These are phyloP conservation scores for Begonia loranthoides DNA, from an alignment of 306 rosid genomes.

Conservation along the genomic window DNA sequence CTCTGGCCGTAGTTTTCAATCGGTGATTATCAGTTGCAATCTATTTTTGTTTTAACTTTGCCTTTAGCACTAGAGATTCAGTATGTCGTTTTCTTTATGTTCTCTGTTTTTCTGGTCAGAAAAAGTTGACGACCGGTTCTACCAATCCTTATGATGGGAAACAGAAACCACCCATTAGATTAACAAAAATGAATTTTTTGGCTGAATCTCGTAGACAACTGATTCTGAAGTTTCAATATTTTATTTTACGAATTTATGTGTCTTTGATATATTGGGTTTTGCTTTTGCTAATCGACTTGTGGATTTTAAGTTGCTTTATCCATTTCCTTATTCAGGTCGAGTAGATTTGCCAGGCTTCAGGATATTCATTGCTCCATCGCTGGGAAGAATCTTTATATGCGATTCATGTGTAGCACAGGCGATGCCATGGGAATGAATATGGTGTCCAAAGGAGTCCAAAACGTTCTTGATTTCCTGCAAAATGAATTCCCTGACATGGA, in stretches of 20 bases:
- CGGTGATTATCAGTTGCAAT: not conserved
- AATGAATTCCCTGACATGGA: conserved; percentile 64
- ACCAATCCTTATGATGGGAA: too few relatives aligned
- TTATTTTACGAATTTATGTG: too few relatives aligned
- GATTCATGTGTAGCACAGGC: conserved; percentile 61
- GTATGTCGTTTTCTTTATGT: not conserved
- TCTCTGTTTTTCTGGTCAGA: not conserved
- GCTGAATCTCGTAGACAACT: too few relatives aligned
- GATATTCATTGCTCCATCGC: conserved; percentile 37
- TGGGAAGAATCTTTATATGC: conserved; percentile 47
- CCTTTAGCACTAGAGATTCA: not conserved
- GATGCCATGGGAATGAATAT: conserved; percentile 87
- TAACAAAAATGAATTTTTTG: too few relatives aligned
- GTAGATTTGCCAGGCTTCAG: conserved; percentile 54
- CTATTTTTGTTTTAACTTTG: not conserved
- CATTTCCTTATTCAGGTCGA: conserved; percentile 27
- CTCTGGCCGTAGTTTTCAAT: conserved; percentile 15
- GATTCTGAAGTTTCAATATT: too few relatives aligned
- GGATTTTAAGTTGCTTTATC: too few relatives aligned
- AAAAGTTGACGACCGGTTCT: too few relatives aligned
- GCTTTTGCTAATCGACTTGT: too few relatives aligned
- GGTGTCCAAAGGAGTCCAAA: conserved; percentile 73
- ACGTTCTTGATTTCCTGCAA: conserved; percentile 50
- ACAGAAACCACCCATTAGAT: too few relatives aligned
- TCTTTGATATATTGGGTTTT: too few relatives aligned